These are phyloP conservation scores for Chrysanthemum lavandulifolium DNA, from an alignment of 129 eudicot genomes.

Conservation along the genomic window DNA sequence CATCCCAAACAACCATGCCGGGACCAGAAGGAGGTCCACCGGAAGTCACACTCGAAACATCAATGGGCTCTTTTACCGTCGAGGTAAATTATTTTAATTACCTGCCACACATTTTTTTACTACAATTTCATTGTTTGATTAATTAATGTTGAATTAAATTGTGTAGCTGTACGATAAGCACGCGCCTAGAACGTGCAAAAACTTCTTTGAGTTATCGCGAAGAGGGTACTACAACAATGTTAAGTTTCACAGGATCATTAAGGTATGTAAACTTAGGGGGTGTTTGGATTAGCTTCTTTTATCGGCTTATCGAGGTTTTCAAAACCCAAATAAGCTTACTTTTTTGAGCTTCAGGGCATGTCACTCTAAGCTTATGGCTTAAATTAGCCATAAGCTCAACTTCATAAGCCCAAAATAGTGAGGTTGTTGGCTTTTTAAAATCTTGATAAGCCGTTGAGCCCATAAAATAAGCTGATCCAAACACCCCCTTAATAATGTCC, in stretches of 20 bases:
- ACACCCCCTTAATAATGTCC: too few relatives aligned
- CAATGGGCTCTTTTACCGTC: constrained; percentile 89
- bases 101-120: background rate
- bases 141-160: background rate
- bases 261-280: constrained; percentile 37
- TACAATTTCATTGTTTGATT: background rate
- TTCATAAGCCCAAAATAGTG: too few relatives aligned
- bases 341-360: too few relatives aligned
- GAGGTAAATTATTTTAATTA: constrained; percentile 44
- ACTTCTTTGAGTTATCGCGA: constrained; percentile 87
- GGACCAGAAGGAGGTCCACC: constrained; percentile 85
- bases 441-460: too few relatives aligned
- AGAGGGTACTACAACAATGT: constrained; percentile 83
- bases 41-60: constrained; percentile 95
- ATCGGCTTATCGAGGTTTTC: too few relatives aligned
- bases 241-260: constrained; percentile 88
- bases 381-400: too few relatives aligned
- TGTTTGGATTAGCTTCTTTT: background rate
- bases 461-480: too few relatives aligned
- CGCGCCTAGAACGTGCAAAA: constrained; percentile 83
- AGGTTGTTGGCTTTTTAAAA: too few relatives aligned
- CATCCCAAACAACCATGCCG: constrained; percentile 35
- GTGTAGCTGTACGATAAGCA: constrained; percentile 87
- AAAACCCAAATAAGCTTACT: too few relatives aligned
- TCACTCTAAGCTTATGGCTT: too few relatives aligned